Percentiles rank a stretch among this genome's conserved stretches.
Evolutionary conservation across 805 yeast species (phyloP).

Genomic region (Wickerhamiella sergipiensis): DNA sequence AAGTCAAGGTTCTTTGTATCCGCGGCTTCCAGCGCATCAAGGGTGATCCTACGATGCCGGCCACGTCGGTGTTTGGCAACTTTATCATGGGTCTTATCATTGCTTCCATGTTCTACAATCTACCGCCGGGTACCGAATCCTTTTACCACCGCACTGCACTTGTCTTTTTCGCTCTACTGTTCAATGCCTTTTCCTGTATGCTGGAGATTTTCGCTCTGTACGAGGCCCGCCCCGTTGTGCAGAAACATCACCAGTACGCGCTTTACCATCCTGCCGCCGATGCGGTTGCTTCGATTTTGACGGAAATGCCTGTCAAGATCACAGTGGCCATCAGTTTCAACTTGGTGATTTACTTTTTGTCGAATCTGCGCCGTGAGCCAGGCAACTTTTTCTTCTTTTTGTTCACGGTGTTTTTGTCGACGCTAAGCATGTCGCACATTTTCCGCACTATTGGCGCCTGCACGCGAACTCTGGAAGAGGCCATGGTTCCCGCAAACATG

Average conservation of each 20-base stretch:
- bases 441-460: constrained; percentile 43
- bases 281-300: constrained; percentile 45
- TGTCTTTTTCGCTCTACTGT: constrained; percentile 44
- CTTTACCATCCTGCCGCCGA: constrained; percentile 66
- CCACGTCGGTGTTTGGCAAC: constrained; percentile 35
- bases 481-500: constrained; percentile 48
- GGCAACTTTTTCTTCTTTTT: constrained; percentile 42
- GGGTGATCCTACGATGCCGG: constrained; percentile 43
- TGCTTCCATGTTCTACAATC: constrained; percentile 48
- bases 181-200: constrained; percentile 46
- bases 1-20: constrained; percentile 33
- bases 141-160: constrained; percentile 55
- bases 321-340: constrained; percentile 33
- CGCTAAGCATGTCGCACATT: constrained; percentile 36
- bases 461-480: constrained; percentile 37
- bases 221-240: constrained; percentile 44
- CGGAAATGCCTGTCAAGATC: constrained; percentile 51
- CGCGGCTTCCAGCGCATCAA: constrained; percentile 44
- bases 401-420: constrained; percentile 32
- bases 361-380: constrained; percentile 34
- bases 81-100: constrained; percentile 43
- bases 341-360: constrained; percentile 43
- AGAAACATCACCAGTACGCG: constrained; percentile 59
- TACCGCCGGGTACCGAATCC: constrained; percentile 37
- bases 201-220: constrained; percentile 39